Percentiles rank a stretch among this genome's conserved stretches.
Evolutionary conservation across 148 eudicot species (phyloP).

Genomic region (Arbutus unedo): DNA sequence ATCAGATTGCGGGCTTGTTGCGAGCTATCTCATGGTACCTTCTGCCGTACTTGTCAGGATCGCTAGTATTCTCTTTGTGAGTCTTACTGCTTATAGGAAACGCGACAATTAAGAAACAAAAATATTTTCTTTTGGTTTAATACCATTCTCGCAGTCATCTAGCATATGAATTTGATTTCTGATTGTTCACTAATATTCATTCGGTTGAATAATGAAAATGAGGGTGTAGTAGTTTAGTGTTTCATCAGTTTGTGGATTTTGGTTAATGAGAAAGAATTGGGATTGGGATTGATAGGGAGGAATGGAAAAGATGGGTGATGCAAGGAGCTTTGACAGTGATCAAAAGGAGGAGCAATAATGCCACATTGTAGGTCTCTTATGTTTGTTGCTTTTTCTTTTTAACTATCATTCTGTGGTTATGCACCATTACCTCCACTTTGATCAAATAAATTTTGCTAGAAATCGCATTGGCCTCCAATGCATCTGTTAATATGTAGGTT

Average conservation of each 20-base stretch:
- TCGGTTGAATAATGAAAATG: slow-evolving; percentile 11
- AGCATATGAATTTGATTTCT: neutral
- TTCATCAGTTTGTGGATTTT: slow-evolving; percentile 24
- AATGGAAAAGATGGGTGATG: slow-evolving; percentile 95
- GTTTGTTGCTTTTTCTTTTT: slow-evolving; percentile 18
- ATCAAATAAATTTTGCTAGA: slow-evolving; percentile 3
- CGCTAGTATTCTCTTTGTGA: slow-evolving; percentile 85
- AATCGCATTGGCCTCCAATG: neutral
- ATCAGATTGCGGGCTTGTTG: slow-evolving; percentile 59
- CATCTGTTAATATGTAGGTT: neutral
- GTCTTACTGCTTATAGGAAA: slow-evolving; percentile 52
- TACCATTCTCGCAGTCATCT: neutral
- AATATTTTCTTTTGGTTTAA: neutral
- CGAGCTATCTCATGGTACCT: slow-evolving; percentile 93
- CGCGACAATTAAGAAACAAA: slow-evolving; percentile 14
- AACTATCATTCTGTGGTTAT: neutral
- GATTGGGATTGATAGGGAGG: slow-evolving; percentile 68
- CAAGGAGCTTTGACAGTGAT: slow-evolving; percentile 40
- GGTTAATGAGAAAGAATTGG: slow-evolving; percentile 43
- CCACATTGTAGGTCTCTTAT: slow-evolving; percentile 52
- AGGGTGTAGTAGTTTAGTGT: slow-evolving; percentile 10
- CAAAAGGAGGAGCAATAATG: slow-evolving; percentile 35
- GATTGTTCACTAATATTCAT: neutral
- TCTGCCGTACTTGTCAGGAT: slow-evolving; percentile 92
- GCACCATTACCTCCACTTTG: neutral